Conservation (phyloP, 2,329 filamentous ascomycete species). For the Stagonosporopsis cucurbitacearum region DNA sequence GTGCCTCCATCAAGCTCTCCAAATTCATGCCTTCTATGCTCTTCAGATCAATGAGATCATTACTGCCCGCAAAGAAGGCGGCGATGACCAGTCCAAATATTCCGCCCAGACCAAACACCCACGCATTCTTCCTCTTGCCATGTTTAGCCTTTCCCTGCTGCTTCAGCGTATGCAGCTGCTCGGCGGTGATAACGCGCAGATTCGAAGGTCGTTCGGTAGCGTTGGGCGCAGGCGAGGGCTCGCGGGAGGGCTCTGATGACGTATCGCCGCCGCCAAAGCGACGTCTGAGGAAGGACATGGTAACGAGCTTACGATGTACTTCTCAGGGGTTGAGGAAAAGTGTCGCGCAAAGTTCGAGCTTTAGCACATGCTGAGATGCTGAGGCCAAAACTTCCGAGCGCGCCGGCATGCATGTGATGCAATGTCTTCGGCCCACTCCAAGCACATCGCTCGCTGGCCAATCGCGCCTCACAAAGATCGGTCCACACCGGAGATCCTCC, state of each 20-base stretch:
- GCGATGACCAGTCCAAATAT: constrained; percentile 90
- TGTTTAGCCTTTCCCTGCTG: constrained; percentile 49
- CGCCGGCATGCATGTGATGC: constrained; percentile 13
- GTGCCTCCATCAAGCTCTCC: constrained; percentile 83
- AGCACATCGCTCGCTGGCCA: neutral
- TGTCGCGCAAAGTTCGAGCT: constrained; percentile 5
- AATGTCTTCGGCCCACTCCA: neutral
- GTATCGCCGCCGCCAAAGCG: constrained; percentile 44
- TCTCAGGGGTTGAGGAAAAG: neutral
- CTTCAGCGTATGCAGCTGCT: constrained; percentile 58
- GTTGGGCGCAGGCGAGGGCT: constrained; percentile 10
- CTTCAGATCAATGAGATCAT: constrained; percentile 87
- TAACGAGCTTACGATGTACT: neutral
- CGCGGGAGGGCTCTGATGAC: constrained; percentile 34
- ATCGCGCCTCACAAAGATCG: neutral
- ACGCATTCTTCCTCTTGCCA: constrained; percentile 74
- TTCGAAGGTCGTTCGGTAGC: constrained; percentile 48
- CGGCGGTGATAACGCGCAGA: constrained; percentile 59
- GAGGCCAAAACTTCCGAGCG: constrained; percentile 3
- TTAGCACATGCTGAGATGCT: constrained; percentile 8
- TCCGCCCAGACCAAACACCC: constrained; percentile 87
- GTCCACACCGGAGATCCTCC: constrained; percentile 1
- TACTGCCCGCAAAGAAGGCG: constrained; percentile 86
- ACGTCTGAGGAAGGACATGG: constrained; percentile 49
- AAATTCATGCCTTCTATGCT: constrained; percentile 74